Evolutionary conservation across 495 filamentous ascomycete genomes (phyloP).

Genomic region (Podospora appendiculata): DNA sequence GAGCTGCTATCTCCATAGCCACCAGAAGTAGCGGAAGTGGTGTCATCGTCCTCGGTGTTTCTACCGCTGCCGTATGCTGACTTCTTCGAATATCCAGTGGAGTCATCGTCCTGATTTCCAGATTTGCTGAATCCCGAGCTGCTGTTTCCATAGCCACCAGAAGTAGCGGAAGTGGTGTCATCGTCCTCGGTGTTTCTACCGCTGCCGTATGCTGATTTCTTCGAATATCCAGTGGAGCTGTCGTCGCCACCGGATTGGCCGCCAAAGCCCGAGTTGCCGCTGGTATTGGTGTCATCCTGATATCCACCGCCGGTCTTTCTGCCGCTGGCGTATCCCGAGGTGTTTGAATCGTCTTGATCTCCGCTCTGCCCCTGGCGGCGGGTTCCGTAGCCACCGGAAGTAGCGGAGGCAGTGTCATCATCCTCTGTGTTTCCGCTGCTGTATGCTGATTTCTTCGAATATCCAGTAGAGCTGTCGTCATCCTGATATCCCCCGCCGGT

Average conservation of each 20-base stretch:
- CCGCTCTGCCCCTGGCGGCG: background rate
- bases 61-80: background rate
- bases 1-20: too few species aligned
- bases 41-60: background rate
- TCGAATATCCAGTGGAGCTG: background rate
- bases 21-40: background rate
- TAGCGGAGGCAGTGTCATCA: too few species aligned
- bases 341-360: constrained; percentile 1
- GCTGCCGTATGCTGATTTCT: background rate
- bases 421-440: constrained; percentile 2
- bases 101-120: background rate
- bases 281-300: background rate
- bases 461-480: background rate
- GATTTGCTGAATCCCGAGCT: background rate
- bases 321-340: background rate
- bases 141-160: background rate
- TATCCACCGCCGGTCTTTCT: background rate
- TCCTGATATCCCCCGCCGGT: background rate
- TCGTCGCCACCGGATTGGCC: too few species aligned
- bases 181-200: background rate
- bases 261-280: too few species aligned
- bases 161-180: background rate
- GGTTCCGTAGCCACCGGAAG: too few species aligned
- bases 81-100: too few species aligned
- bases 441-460: background rate